Evolutionary conservation across 2,329 filamentous ascomycete species (phyloP), one percentile per base, ranked within the genome.

Genomic region (Hortaea werneckii): DNA sequence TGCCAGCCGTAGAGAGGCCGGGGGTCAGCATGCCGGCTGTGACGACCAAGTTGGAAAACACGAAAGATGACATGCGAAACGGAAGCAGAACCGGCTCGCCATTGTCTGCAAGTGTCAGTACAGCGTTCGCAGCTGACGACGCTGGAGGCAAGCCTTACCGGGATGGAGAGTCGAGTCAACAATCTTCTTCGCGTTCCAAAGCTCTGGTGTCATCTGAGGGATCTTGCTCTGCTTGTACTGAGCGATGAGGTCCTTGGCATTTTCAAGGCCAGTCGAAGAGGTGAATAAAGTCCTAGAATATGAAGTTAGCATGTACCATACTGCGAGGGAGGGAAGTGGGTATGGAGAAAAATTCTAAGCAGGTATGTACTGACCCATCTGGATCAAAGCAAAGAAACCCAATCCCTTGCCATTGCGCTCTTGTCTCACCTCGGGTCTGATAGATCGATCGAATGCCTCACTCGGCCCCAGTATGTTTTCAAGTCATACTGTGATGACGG

Each of bases 11-110:
- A 76, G 85, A 54, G 26, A 96, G 77, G 7, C 85, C 85, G 3
- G 92, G 92, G 44, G 90, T 92, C 46, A 98, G 83, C 92, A 98
- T 98, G 59, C 92, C 92, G 5, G 82, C 90, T 40, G 92, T 98
- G 50, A 96, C 90, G 47, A 96, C 75, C 65, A 98, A 70, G 68
- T 98, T 98, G 53, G 89, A 89, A 45, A 96, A 69, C 45, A 94
- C 88, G 64, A 92, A 98, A 69, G 79, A 85, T 43, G 90, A 96
- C 92, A 98, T 98, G 64, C 92, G 86, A 65, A 96, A 96, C 13
- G 92, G 92, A 12, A 98, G 76, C 58, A 96, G 79, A 52, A 98
- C 89, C 41, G 90, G 83, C 65, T 89, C 75, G 55, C 92, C 92
- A 12, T 89, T 96, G 67, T 98, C 92, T 94, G 53, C 40, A 30